Evolutionary conservation across 176 grass and related monocot genomes (phyloP), one percentile per base, ranked within the genome.

Genomic region (Triticum aestivum): DNA sequence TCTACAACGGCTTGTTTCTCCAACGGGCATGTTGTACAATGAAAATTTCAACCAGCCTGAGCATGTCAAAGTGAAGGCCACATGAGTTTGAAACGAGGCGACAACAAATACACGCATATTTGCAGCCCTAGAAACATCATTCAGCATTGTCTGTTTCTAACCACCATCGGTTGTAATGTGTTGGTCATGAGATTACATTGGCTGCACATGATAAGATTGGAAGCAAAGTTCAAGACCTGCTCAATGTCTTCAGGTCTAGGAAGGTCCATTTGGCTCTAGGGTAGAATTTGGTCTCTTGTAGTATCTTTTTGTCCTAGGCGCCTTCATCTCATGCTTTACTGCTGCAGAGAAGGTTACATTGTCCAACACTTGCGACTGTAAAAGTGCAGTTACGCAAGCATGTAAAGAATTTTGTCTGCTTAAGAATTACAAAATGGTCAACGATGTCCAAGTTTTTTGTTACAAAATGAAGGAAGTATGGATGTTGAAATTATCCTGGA

Each of bases 1-100:
- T 84, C 82, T 92, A 58, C 91, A 89, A 72, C 87, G 93, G 72
- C 90, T 98, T 82, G 62, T 88, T 73, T 98, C 93, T 86, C 84
- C 74, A 59, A 86, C 26, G 33, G 92, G 96, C 37, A 78, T 98
- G 90, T 6, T 96, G 73, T 96, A 89, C 65, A 94, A 92, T 2
- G 82, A 94, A 85, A 93, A 89, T 13, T 92, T 94, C 3, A 82
- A 98, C 70, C 93, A 91, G 82, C 47, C 35, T 49, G 83, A 91
- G 72, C 74, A 89, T 56, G 69, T 85, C 59, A 87, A 93, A 54
- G 77, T 82, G 66, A 89, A 95, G 81, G 75, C 87, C 13, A 83
- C 85, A 15, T 97, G 92, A 82, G 47, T 41, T 37, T 18, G 65
- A 30, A 5, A 14, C 69, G 11, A 11, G 52, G 41, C 20, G 24